phyloP scores from a whole-genome alignment of 495 filamentous ascomycete genomes.

The Cenococcum geophilum region DNA sequence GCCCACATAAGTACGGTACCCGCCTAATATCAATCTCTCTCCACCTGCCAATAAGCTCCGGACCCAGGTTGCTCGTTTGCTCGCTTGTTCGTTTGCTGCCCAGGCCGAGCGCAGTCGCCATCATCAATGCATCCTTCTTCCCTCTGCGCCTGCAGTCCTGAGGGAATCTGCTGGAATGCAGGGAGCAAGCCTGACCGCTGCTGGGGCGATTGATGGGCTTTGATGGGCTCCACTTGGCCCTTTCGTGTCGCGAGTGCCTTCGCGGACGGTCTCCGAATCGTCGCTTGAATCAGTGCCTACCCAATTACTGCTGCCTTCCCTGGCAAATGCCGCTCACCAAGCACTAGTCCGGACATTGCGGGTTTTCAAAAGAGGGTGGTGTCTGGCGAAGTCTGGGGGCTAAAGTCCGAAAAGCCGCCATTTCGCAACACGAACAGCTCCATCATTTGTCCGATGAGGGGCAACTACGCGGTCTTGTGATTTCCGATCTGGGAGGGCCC shows the following conservation, averaged over 20 bases:
- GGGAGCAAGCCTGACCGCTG: constrained; percentile 17
- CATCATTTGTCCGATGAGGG: constrained; percentile 20
- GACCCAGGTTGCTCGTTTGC: too few species aligned
- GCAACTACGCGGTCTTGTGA: constrained; percentile 25
- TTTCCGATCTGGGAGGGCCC: constrained; percentile 6
- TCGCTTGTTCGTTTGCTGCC: too few species aligned
- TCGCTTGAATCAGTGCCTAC: not conserved
- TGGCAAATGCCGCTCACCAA: too few species aligned
- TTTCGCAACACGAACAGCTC: constrained; percentile 13
- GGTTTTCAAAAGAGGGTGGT: not conserved
- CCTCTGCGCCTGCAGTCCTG: too few species aligned
- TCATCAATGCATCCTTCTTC: too few species aligned
- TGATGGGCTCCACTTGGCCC: constrained; percentile 17
- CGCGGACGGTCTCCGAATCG: not conserved
- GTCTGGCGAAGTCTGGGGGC: not conserved
- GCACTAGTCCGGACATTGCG: constrained; percentile 13
- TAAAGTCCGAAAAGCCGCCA: constrained; percentile 27
- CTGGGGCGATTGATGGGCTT: constrained; percentile 18
- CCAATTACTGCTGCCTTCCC: constrained; percentile 20
- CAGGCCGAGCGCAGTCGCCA: too few species aligned
- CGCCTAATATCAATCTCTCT: too few species aligned
- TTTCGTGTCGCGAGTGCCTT: not conserved
- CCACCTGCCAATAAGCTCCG: too few species aligned
- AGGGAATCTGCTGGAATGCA: not conserved
- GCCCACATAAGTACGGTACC: too few species aligned